phyloP scores from a whole-genome alignment of 2,329 filamentous ascomycete genomes.

The Alternaria burnsii region DNA sequence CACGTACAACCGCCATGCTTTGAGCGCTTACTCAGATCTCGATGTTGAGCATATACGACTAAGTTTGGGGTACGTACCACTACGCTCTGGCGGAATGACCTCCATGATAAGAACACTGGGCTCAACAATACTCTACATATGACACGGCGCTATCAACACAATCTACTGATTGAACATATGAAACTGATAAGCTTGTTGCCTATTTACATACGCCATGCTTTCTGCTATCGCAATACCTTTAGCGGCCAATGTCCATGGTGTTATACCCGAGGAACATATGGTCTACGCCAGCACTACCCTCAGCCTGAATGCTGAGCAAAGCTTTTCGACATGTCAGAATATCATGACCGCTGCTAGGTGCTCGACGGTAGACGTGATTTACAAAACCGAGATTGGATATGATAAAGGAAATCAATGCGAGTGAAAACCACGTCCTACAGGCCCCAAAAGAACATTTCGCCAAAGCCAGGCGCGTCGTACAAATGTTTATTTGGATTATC shows the following conservation, averaged over 20 bases:
- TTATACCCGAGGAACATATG: not conserved
- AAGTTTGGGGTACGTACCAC: not conserved
- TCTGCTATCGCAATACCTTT: not conserved
- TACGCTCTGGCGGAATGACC: not conserved
- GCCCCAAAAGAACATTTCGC: not conserved
- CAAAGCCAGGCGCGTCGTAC: not conserved
- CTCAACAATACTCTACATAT: not conserved
- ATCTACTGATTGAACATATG: not conserved
- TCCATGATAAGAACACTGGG: not conserved
- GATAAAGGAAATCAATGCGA: not conserved
- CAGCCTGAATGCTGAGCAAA: not conserved
- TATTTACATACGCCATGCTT: not conserved
- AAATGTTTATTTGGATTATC: not conserved
- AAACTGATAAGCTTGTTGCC: not conserved
- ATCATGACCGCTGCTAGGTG: not conserved
- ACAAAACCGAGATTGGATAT: not conserved
- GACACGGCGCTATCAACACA: not conserved
- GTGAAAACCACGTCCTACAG: not conserved
- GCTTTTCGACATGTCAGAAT: not conserved
- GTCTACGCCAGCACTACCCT: not conserved
- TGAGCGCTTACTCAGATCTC: not conserved
- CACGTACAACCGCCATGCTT: not conserved
- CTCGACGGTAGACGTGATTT: not conserved
- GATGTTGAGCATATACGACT: conserved; percentile 1
- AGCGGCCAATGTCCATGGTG: conserved; percentile 9